Percentiles rank a stretch among this genome's conserved stretches.
Evolutionary conservation across 2,329 filamentous ascomycete species (phyloP).

Genomic region (Penicillium psychrosexuale): DNA sequence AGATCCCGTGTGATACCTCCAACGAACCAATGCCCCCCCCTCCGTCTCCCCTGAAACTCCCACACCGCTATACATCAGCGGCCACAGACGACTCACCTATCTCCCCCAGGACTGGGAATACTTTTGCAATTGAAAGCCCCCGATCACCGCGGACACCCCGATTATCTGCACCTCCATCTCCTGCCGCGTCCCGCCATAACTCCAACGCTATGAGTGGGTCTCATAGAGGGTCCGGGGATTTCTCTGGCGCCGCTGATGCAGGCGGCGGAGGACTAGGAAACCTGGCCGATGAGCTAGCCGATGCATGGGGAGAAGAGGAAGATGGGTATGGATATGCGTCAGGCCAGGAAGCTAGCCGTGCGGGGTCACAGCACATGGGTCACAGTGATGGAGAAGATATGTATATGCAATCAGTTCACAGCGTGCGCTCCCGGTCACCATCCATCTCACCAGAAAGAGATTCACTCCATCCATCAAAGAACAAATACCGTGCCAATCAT

Average conservation of each 20-base stretch:
- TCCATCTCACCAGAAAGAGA: slow-evolving; percentile 24
- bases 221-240: slow-evolving; percentile 40
- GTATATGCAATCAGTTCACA: slow-evolving; percentile 26
- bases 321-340: slow-evolving; percentile 45
- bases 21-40: slow-evolving; percentile 28
- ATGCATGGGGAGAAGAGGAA: slow-evolving; percentile 56
- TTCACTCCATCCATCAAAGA: slow-evolving; percentile 36
- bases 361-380: slow-evolving; percentile 31
- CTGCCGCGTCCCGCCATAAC: slow-evolving; percentile 38
- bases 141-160: slow-evolving; percentile 36
- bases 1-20: slow-evolving; percentile 4
- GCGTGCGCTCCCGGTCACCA: slow-evolving; percentile 28
- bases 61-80: slow-evolving; percentile 39
- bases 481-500: slow-evolving; percentile 38
- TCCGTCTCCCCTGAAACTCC: slow-evolving; percentile 36
- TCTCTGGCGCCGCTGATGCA: slow-evolving; percentile 30
- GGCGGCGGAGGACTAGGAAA: slow-evolving; percentile 54
- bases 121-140: slow-evolving; percentile 31
- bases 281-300: slow-evolving; percentile 61
- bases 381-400: slow-evolving; percentile 33
- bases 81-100: slow-evolving; percentile 38
- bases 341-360: slow-evolving; percentile 34
- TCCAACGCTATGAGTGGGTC: slow-evolving; percentile 37
- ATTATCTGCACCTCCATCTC: slow-evolving; percentile 40
- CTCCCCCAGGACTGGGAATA: slow-evolving; percentile 33